Percentiles rank a stretch among this genome's conserved stretches.
phyloP scores from a whole-genome alignment of 306 rosid species.

The Castanea mollissima region DNA sequence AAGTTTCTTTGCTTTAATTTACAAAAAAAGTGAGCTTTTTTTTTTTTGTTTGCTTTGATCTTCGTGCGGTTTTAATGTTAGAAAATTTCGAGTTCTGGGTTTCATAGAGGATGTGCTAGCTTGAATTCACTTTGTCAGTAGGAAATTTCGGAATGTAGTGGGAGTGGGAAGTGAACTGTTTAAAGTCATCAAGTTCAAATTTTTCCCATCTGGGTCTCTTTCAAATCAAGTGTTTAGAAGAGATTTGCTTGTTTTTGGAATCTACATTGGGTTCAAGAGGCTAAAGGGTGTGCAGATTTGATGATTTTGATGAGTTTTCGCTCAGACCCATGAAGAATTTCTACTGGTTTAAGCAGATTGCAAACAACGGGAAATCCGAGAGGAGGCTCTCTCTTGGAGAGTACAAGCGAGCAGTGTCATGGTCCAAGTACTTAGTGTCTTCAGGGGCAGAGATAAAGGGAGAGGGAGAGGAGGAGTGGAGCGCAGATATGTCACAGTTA shows the following conservation, averaged over 20 bases:
- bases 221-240: conserved; percentile 15
- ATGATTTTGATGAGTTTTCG: conserved; percentile 38
- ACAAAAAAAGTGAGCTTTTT: neutral
- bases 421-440: conserved; percentile 93
- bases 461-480: conserved; percentile 90
- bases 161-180: conserved; percentile 5
- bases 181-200: conserved; percentile 8
- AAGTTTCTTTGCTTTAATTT: neutral
- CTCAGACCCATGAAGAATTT: conserved; percentile 59
- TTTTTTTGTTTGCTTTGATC: neutral
- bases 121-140: neutral
- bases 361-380: conserved; percentile 47
- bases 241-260: conserved; percentile 18
- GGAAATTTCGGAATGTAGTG: conserved; percentile 47
- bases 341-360: conserved; percentile 51
- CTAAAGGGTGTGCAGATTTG: conserved; percentile 20
- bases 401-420: conserved; percentile 83
- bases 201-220: conserved; percentile 23
- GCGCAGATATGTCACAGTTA: conserved; percentile 92
- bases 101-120: conserved; percentile 1
- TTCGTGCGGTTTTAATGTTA: neutral
- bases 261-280: conserved; percentile 24
- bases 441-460: conserved; percentile 85
- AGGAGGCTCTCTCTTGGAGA: conserved; percentile 74
- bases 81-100: neutral